Base-by-base conservation (phyloP, 768 basidiomycete genomes). In the Termitomyces sp. region DNA sequence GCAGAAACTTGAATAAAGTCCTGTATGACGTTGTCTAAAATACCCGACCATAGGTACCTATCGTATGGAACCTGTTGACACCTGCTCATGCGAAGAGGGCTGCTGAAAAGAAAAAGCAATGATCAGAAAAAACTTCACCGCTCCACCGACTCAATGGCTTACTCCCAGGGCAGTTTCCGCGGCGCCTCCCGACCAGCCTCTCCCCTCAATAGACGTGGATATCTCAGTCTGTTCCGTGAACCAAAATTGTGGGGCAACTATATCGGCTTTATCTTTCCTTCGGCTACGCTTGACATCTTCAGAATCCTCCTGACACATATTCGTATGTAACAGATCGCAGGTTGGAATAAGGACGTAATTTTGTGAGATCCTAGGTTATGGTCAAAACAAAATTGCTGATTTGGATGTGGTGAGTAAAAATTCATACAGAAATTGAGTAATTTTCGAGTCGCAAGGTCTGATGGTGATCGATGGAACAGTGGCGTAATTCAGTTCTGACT, bases 241-340 rank as follows among this genome's bases (percentile, higher is more conserved):
- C 18, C 6, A 29, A 47, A 29, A 47, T 12, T 46, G 16, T 47
- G 3, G 28, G 9, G 18, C 15, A 45, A 24, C 13, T 15, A 15
- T 3, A 37, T 16, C 37, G 24, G 24, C 45, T 13, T 46, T 28
- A 26, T 45, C 16, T 24, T 12, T 28, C 20, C 24, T 29, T n/a
- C 28, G 8, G 46, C 15, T 47, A 47, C 16, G 18, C 46, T 16
- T 28, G 26, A 18, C 45, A 42, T 46, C 26, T 45, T 26, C 26
- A 46, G 16, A 24, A 45, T 45, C 44, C 22, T 26, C 5, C 3
- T 47, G 28, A 46, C 45, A 46, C 26, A 18, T 26, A 24, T 16
- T 26, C 31, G 50, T 51, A 49, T 60, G 26, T 50, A 56, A 48
- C 52, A 45, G 46, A 59, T 60, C 55, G 37, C 55, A 51, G 26